Conservation (phyloP, 1,139 yeast species). For the Pichia sp. region DNA sequence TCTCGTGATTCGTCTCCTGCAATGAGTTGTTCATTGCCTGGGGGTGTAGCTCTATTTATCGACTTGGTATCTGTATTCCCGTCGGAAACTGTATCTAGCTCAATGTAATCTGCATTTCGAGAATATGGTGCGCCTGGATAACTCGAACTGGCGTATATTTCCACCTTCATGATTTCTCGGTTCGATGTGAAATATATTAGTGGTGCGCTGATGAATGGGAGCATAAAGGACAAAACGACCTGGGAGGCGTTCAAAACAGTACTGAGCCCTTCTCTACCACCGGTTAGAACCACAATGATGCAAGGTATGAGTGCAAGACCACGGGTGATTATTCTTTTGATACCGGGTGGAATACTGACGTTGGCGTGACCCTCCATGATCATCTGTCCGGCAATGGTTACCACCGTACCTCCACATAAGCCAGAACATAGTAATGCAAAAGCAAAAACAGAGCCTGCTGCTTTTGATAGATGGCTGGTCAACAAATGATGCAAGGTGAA, state of each 20-base stretch:
- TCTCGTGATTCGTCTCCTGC: background rate
- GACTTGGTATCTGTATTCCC: background rate
- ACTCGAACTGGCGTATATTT: slow-evolving; percentile 16
- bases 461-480: slow-evolving; percentile 66
- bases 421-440: slow-evolving; percentile 92
- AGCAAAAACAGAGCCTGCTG: slow-evolving; percentile 91
- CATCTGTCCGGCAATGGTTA: slow-evolving; percentile 95
- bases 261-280: slow-evolving; percentile 85
- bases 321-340: slow-evolving; percentile 78
- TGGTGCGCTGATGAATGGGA: slow-evolving; percentile 84
- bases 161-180: slow-evolving; percentile 68
- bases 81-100: slow-evolving; percentile 5
- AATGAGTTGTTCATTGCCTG: background rate
- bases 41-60: background rate
- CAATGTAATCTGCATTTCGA: slow-evolving; percentile 4
- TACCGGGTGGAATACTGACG: slow-evolving; percentile 84
- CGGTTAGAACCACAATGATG: slow-evolving; percentile 64
- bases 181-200: slow-evolving; percentile 64
- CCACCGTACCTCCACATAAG: slow-evolving; percentile 96
- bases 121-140: background rate
- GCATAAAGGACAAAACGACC: slow-evolving; percentile 75
- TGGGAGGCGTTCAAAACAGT: slow-evolving; percentile 80
- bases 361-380: slow-evolving; percentile 89
- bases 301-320: slow-evolving; percentile 87
- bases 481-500: slow-evolving; percentile 78